Base-by-base conservation (phyloP, 257 asterid genomes). In the Osmanthus fragrans region DNA sequence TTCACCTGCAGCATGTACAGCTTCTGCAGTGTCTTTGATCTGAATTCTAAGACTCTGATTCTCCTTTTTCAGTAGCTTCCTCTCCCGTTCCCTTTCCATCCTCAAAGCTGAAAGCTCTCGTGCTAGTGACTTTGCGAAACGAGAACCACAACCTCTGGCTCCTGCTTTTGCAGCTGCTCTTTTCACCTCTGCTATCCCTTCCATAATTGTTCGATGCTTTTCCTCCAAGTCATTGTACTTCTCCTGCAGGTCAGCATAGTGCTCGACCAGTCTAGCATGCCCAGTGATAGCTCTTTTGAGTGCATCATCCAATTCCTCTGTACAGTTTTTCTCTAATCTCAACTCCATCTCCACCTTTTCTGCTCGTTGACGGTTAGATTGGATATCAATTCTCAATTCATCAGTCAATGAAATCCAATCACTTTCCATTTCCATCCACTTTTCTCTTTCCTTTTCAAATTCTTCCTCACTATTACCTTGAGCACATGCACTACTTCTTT, bases 1-100 rank as follows among this genome's bases (percentile, higher is more conserved):
- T 84, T 93, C 99, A 10, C 99, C 98, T 0, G 99, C 99, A 19
- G 99, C 97, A 68, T 96, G 98, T 76, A 96, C 96, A 13, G 99
- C 98, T 87, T 93, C 99, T 33, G 97, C 98, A 49, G 98, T 93
- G 87, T 96, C 99, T 82, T 91, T 89, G 40, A 96, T 96, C 78
- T 93, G 99, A 47, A 84, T 72, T 80, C 82, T 92, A 5, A 93
- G 85, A 54, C 94, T 87, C 40, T 77, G 83, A 67, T 96, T 96
- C 83, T 96, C 98, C 86, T 89, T 96, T 83, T 75, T 92, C 69
- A 96, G 84, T 19, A 88, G 33, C 76, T 89, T 96, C 80, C 90
- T 88, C 74, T 96, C 99, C 72, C 87, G 84, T 76, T 96, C 97
- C 78, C 93, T 90, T 79, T 96, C 96, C 70, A 90, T 90, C 76